phyloP scores from a whole-genome alignment of 257 asterid genomes.

The Nyctanthes arbortristis region DNA sequence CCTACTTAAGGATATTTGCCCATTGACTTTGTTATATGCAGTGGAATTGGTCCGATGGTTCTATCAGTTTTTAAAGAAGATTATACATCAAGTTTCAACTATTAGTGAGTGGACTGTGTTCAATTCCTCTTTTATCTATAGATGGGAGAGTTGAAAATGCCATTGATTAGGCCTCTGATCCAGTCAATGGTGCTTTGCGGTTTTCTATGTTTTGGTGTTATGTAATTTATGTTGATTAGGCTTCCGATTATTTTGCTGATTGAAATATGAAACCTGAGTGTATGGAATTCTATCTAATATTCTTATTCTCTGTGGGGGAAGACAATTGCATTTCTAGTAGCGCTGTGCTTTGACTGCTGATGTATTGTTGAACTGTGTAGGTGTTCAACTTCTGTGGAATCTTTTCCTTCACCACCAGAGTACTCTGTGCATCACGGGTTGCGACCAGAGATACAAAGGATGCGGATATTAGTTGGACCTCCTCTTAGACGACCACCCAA shows the following conservation, averaged over 20 bases:
- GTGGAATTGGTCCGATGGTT: background rate
- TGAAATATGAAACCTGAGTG: background rate
- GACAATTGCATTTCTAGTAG: background rate
- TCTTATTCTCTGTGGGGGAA: background rate
- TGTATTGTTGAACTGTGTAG: slow-evolving; percentile 40
- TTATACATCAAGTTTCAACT: too few relatives aligned
- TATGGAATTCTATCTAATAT: background rate
- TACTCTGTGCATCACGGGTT: slow-evolving; percentile 62
- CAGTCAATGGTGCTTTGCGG: background rate
- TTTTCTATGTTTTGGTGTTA: background rate
- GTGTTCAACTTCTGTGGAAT: slow-evolving; percentile 94
- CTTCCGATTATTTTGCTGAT: background rate
- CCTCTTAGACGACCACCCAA: slow-evolving; percentile 79
- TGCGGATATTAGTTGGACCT: slow-evolving; percentile 77
- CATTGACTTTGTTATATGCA: background rate
- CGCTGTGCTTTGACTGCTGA: slow-evolving; percentile 15
- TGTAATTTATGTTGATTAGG: background rate
- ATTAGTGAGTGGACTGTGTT: too few relatives aligned
- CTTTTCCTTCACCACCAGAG: slow-evolving; percentile 74
- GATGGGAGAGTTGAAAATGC: background rate
- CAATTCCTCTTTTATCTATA: background rate
- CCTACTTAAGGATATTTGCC: background rate
- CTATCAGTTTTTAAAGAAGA: background rate
- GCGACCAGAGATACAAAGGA: slow-evolving; percentile 85
- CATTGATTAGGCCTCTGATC: background rate